Conservation (phyloP, 352 stramenopile genomes). For the Phytophthora brassicae region DNA sequence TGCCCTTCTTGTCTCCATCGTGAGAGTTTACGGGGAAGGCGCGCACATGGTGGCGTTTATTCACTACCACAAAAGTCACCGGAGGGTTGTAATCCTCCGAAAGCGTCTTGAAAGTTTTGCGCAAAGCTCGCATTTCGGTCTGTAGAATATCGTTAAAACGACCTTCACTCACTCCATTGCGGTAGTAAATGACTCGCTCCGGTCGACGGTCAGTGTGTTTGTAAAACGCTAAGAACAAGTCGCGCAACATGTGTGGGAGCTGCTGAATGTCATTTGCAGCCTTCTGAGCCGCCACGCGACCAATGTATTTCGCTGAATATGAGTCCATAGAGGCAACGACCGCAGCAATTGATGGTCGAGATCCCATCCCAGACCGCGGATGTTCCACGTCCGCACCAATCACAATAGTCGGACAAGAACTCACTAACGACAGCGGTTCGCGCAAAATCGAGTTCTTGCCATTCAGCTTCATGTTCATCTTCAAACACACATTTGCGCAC, state of each 20-base stretch:
- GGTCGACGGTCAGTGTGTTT: slow-evolving; percentile 61
- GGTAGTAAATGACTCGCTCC: slow-evolving; percentile 81
- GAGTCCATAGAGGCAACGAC: slow-evolving; percentile 78
- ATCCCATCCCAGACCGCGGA: slow-evolving; percentile 52
- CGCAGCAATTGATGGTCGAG: slow-evolving; percentile 62
- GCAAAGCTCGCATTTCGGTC: slow-evolving; percentile 74
- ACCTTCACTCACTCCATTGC: slow-evolving; percentile 83
- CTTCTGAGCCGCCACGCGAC: slow-evolving; percentile 53
- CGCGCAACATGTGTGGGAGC: slow-evolving; percentile 56
- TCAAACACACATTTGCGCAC: slow-evolving; percentile 60
- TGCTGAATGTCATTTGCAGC: slow-evolving; percentile 50
- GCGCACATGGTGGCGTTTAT: slow-evolving; percentile 87
- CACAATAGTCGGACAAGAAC: slow-evolving; percentile 58
- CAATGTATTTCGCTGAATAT: slow-evolving; percentile 55
- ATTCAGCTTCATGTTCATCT: slow-evolving; percentile 76
- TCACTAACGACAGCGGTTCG: slow-evolving; percentile 44
- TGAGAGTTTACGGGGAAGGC: slow-evolving; percentile 45
- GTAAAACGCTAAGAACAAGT: slow-evolving; percentile 80
- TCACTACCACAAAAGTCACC: slow-evolving; percentile 86
- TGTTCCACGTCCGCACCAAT: slow-evolving; percentile 79
- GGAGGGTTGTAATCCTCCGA: slow-evolving; percentile 59
- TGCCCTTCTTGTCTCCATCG: slow-evolving; percentile 59
- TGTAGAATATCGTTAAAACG: slow-evolving; percentile 77
- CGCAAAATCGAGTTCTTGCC: slow-evolving; percentile 61
- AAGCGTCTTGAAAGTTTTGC: slow-evolving; percentile 57